Percentiles rank a stretch among this genome's conserved stretches.
These are phyloP conservation scores for Arthrinium puccinioides DNA, from an alignment of 2,329 filamentous ascomycete species.

Conservation along the genomic window DNA sequence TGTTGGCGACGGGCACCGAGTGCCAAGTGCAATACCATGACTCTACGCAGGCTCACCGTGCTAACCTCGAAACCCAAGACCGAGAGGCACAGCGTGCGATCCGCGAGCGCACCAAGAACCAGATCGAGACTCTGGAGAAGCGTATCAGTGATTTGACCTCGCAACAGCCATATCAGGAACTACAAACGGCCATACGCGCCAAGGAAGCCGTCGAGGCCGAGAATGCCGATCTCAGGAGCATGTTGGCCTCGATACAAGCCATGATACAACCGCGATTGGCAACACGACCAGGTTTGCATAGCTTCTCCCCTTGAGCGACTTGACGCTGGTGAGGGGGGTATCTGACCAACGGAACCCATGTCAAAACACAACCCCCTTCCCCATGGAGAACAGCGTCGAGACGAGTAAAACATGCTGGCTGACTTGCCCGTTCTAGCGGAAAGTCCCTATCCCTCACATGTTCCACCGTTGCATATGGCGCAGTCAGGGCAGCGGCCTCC, in stretches of 20 bases:
- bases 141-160: constrained; percentile 69
- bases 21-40: too few relatives aligned
- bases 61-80: constrained; percentile 40
- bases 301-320: background rate
- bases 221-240: constrained; percentile 69
- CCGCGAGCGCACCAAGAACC: constrained; percentile 71
- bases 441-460: too few relatives aligned
- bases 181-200: constrained; percentile 67
- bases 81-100: constrained; percentile 82
- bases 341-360: too few relatives aligned
- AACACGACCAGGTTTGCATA: constrained; percentile 13
- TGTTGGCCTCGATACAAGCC: constrained; percentile 57
- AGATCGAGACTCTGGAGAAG: constrained; percentile 68
- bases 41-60: too few relatives aligned
- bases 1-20: too few relatives aligned
- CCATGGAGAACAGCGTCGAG: too few relatives aligned
- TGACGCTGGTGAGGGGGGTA: too few relatives aligned
- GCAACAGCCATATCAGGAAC: constrained; percentile 76
- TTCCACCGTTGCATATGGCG: too few relatives aligned
- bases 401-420: too few relatives aligned
- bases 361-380: too few relatives aligned
- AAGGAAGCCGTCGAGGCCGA: constrained; percentile 73
- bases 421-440: too few relatives aligned
- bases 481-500: too few relatives aligned
- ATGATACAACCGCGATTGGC: constrained; percentile 54